Evolutionary conservation across 2,329 filamentous ascomycete species (phyloP).

Genomic region (Endoconidiophora laricicola): DNA sequence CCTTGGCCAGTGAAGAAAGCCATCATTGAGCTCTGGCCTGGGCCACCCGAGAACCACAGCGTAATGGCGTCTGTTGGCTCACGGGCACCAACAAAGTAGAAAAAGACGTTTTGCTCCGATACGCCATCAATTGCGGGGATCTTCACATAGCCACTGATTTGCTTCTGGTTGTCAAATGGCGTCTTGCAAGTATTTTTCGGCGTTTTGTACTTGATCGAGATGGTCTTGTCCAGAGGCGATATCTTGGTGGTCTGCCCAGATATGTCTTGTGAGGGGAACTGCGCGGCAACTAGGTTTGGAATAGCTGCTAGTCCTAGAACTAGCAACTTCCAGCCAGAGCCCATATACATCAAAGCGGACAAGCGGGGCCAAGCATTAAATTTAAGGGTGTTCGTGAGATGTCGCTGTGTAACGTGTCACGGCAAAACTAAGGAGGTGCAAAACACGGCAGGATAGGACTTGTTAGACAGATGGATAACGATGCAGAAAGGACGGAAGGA

Average conservation of each 20-base stretch:
- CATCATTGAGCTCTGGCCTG: conserved; percentile 46
- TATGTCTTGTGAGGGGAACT: not conserved
- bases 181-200: conserved; percentile 38
- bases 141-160: conserved; percentile 54
- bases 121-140: conserved; percentile 28
- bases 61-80: conserved; percentile 15
- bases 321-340: no score
- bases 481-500: no score
- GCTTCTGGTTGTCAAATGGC: conserved; percentile 45
- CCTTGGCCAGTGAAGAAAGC: conserved; percentile 47
- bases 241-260: not conserved
- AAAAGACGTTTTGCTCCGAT: conserved; percentile 26
- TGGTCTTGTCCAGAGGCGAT: not conserved
- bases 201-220: not conserved
- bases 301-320: no score
- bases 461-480: no score
- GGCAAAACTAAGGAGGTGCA: no score
- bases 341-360: no score
- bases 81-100: conserved; percentile 33
- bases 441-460: no score
- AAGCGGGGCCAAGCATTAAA: no score
- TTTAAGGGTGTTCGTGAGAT: no score
- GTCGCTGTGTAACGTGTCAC: no score
- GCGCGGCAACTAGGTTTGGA: not conserved
- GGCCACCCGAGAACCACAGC: conserved; percentile 53